Evolutionary conservation across 2,329 filamentous ascomycete genomes (phyloP), one percentile per base, ranked within the genome.

Genomic region (Trichoderma semiorbis): DNA sequence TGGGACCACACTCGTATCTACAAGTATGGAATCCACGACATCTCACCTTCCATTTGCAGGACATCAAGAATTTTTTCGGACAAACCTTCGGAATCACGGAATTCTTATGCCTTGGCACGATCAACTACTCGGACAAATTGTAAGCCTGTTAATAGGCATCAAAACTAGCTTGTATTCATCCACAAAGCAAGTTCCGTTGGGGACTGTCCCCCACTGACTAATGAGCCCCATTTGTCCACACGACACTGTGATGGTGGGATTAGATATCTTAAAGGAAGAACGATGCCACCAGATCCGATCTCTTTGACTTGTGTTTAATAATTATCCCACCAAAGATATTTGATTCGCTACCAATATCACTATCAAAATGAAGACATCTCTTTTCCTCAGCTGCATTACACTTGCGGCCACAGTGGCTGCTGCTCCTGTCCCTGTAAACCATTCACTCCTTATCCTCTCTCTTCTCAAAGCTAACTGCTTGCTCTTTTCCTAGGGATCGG

Each of bases 311-410:
- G 14, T 28, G 47, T 21, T n/a, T 7, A n/a, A 34, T n/a, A n/a
- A 69, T 14, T 61, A 12, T 34, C 50, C 66, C 7, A 12, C 39
- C 30, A 21, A n/a, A 32, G 7, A 55, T 11, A 12, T 26, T 34
- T 61, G 26, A 36, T 62, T 24, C 21, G 4, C 50, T n/a, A 24
- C 16, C 28, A 34, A 53, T 3, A 36, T 14, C 14, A 18, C 34
- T 26, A 14, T 14, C 6, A 69, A 53, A n/a, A 69, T 69, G 66
- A 69, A 69, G 57, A n/a, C 66, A 14, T 69, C 66, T 47, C n/a
- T 50, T 2, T 34, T 69, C 26, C 66, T 69, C 57, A 34, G 57
- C 39, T 50, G 34, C 36, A 16, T 69, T 36, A 32, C 66, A 26
- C 10, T 69, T 18, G 66, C 66, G n/a, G 30, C n/a, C 47, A 62